These are phyloP conservation scores for Hibiscus mutabilis DNA, from an alignment of 345 rosid species.

Conservation along the genomic window DNA sequence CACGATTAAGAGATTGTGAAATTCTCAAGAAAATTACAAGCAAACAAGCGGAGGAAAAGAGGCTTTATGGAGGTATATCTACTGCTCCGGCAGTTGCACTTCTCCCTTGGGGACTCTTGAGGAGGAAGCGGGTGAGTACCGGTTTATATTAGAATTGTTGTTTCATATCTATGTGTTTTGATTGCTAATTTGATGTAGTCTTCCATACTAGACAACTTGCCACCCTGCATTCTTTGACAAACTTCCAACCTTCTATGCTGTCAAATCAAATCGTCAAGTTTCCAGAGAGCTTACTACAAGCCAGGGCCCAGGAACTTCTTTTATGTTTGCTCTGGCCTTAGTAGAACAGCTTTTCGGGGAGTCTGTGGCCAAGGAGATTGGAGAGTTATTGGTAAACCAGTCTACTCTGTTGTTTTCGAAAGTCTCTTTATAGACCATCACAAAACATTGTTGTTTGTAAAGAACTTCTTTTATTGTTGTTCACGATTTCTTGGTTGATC, in stretches of 20 bases:
- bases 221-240: slow-evolving; percentile 74
- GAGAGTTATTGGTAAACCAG: slow-evolving; percentile 50
- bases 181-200: slow-evolving; percentile 42
- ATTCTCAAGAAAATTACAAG: slow-evolving; percentile 55
- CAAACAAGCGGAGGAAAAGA: slow-evolving; percentile 69
- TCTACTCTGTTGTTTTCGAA: neutral
- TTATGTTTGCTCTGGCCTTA: slow-evolving; percentile 69
- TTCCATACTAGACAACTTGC: slow-evolving; percentile 70
- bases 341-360: slow-evolving; percentile 84
- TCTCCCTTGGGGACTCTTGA: slow-evolving; percentile 93
- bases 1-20: slow-evolving; percentile 69
- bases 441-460: too few relatives aligned
- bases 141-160: neutral
- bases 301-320: slow-evolving; percentile 91
- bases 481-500: neutral
- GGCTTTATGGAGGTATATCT: slow-evolving; percentile 82
- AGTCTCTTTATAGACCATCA: neutral
- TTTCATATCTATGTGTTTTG: slow-evolving; percentile 4
- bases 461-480: neutral
- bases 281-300: slow-evolving; percentile 92
- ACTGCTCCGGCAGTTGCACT: slow-evolving; percentile 92
- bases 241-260: slow-evolving; percentile 94
- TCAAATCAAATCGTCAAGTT: slow-evolving; percentile 72
- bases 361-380: slow-evolving; percentile 51
- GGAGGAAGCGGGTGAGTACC: slow-evolving; percentile 52